Percentiles rank a stretch among this genome's conserved stretches.
Evolutionary conservation across 257 asterid species (phyloP).

Genomic region (Ilex aquifolium): DNA sequence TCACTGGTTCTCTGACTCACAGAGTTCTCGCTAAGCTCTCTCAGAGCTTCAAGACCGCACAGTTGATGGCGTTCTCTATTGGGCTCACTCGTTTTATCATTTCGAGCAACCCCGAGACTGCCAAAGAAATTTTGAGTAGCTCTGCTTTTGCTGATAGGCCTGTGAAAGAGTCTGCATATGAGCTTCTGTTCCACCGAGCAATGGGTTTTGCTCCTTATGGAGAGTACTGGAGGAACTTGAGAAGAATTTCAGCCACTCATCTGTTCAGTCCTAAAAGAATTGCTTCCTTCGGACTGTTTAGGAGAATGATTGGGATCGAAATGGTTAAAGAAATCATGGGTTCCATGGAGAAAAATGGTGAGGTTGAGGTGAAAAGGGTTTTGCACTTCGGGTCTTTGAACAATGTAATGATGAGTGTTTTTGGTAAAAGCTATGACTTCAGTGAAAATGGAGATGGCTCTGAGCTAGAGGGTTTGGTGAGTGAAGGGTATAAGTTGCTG

Average conservation of each 20-base stretch:
- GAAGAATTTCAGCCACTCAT: slow-evolving; percentile 61
- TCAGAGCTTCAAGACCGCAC: slow-evolving; percentile 16
- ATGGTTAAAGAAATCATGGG: slow-evolving; percentile 37
- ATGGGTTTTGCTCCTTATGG: slow-evolving; percentile 93
- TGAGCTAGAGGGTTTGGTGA: slow-evolving; percentile 45
- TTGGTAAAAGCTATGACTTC: slow-evolving; percentile 52
- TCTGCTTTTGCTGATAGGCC: slow-evolving; percentile 85
- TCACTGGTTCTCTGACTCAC: slow-evolving; percentile 52
- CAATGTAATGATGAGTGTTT: slow-evolving; percentile 75
- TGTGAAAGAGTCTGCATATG: slow-evolving; percentile 62
- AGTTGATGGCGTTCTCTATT: slow-evolving; percentile 70
- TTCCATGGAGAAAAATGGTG: slow-evolving; percentile 27
- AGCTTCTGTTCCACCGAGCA: slow-evolving; percentile 63
- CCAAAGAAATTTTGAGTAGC: slow-evolving; percentile 55
- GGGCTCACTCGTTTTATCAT: slow-evolving; percentile 71
- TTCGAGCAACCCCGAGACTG: slow-evolving; percentile 54
- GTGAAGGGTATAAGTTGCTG: slow-evolving; percentile 65
- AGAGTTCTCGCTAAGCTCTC: slow-evolving; percentile 33
- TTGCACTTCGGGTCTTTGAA: slow-evolving; percentile 55
- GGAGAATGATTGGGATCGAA: slow-evolving; percentile 38
- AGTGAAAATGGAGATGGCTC: slow-evolving; percentile 17
- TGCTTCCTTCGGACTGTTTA: slow-evolving; percentile 25
- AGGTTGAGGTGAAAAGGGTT: slow-evolving; percentile 35
- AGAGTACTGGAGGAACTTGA: slow-evolving; percentile 63
- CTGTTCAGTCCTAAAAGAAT: slow-evolving; percentile 57